These are phyloP conservation scores for Gigaspora rosea DNA, from an alignment of 192 early-diverging fungal species.

Conservation along the genomic window DNA sequence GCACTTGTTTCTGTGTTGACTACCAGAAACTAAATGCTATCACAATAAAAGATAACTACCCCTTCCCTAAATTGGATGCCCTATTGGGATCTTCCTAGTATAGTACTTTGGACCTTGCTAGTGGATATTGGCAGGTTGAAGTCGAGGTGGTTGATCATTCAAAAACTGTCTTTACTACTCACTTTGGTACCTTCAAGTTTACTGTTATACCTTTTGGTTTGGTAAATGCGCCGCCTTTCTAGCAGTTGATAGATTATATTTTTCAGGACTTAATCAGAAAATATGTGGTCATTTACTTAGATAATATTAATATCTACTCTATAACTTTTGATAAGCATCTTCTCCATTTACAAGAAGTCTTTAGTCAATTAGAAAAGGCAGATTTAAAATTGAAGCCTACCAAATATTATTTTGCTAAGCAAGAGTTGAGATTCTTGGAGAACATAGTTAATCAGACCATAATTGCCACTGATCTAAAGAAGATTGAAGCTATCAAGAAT, in stretches of 20 bases:
- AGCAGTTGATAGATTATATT: conserved; percentile 30
- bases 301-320: conserved; percentile 42
- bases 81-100: too few relatives aligned
- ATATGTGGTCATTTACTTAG: conserved; percentile 34
- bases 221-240: conserved; percentile 36
- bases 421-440: too few relatives aligned
- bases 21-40: too few relatives aligned
- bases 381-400: neutral
- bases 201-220: conserved; percentile 37
- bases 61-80: too few relatives aligned
- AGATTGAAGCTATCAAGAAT: conserved; percentile 20
- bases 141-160: neutral
- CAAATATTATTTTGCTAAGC: too few relatives aligned
- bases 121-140: conserved; percentile 33
- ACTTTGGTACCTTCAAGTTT: conserved; percentile 28
- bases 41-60: too few relatives aligned
- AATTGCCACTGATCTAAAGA: conserved; percentile 1
- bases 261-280: conserved; percentile 1
- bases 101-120: conserved; percentile 26
- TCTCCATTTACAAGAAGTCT: neutral
- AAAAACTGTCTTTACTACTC: conserved; percentile 35
- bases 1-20: too few relatives aligned
- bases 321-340: conserved; percentile 29
- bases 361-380: neutral
- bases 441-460: neutral